These are phyloP conservation scores for Akanthomyces lecanii DNA, from an alignment of 2,329 filamentous ascomycete species.

Conservation along the genomic window DNA sequence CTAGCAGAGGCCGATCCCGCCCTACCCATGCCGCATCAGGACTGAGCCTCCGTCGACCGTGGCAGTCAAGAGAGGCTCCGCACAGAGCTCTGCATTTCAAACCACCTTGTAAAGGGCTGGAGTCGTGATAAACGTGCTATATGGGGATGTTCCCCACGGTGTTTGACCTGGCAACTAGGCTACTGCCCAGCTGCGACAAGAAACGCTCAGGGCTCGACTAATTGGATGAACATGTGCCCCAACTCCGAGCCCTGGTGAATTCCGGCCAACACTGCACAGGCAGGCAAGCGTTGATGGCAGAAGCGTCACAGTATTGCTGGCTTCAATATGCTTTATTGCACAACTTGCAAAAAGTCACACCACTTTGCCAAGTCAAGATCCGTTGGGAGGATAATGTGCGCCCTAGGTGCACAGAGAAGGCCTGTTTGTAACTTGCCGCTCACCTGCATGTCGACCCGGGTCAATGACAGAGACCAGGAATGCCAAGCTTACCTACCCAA, in stretches of 20 bases:
- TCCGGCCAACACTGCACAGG: neutral
- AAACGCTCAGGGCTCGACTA: neutral
- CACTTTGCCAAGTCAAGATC: neutral
- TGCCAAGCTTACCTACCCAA: neutral
- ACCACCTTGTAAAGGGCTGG: too few species aligned
- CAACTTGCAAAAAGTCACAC: neutral
- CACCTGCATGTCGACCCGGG: neutral
- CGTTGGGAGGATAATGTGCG: neutral
- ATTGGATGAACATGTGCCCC: neutral
- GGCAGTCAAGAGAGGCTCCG: neutral
- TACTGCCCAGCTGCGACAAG: neutral
- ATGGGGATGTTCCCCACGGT: neutral
- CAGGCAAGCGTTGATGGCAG: neutral
- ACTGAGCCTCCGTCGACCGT: neutral
- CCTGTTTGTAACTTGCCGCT: neutral
- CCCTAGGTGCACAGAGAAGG: too few species aligned
- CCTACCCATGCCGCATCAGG: slow-evolving; percentile 1
- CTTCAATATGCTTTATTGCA: neutral
- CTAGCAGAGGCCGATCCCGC: slow-evolving; percentile 7
- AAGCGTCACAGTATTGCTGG: neutral
- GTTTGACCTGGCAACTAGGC: neutral
- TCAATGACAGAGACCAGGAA: neutral
- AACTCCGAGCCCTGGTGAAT: neutral
- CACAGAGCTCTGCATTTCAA: neutral
- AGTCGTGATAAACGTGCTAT: neutral